Evolutionary conservation across 2,329 filamentous ascomycete species (phyloP), one percentile per base, ranked within the genome.

Genomic region (Cercospora sesami): DNA sequence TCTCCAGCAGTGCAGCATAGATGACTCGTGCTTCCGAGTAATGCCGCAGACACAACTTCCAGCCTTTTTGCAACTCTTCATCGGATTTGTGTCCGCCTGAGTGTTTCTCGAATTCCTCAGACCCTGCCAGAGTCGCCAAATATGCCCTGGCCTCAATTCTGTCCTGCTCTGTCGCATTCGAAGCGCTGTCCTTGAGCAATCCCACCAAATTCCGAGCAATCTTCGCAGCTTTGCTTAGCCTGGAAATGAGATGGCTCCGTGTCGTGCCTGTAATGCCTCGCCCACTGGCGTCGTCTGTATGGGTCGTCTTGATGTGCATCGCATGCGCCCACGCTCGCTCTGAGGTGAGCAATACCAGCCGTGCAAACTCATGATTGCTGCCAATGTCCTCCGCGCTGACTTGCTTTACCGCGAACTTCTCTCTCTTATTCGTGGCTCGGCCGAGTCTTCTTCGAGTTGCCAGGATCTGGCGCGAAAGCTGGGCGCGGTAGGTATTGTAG

Each of bases 251-350:
- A 79, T 99, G 94, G 63, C 90, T 90, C 76, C 93, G 89, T 18
- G 92, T 91, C 63, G 90, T 88, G 68, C 93, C 91, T 30, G 89
- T 87, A 71, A 97, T 91, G 60, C 89, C 90, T 79, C 92, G 91
- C 63, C 85, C 82, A 42, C 85, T 83, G 69, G 90, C 89, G 74
- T 95, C 92, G 74, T 91, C 86, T 45, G 91, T 87, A 78, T 96
- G 92, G 21, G 88, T 84, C 4, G 92, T 87, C 81, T 96, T 97
- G 86, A 97, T 93, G 78, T 91, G 89, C 93, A 98, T 96, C 67
- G 94, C 94, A 79, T 97, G 90, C 42, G 95, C 94, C 92, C 93
- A 98, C 62, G 94, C 92, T 71, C 95, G 88, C 82, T 99, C 95
- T 69, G 94, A 89, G 45, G 89, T 91, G 76, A 97, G 88, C 66